Evolutionary conservation across 2,329 filamentous ascomycete species (phyloP), one percentile per base, ranked within the genome.

Genomic region (Exophiala sideris): DNA sequence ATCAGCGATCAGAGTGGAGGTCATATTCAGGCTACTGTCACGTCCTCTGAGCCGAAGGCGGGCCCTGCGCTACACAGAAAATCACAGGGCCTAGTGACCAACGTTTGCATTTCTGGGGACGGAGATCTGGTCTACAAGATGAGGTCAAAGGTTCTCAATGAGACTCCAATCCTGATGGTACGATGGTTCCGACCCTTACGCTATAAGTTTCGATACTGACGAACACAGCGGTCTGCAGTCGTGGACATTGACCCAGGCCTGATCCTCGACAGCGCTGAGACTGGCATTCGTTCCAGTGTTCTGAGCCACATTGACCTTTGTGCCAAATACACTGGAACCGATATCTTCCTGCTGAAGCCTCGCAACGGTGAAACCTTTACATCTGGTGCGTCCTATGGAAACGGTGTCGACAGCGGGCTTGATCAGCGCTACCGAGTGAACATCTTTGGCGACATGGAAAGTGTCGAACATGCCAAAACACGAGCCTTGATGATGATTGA

Each of bases 401-500:
- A 90, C 66, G 84, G 84, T 35, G 86, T 94, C 66, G 86, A 94
- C 66, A 88, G 88, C 63, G 87, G 89, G 65, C 77, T 86, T 65
- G 91, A 96, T 70, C 89, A 94, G 71, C 85, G 92, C 64, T 91
- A 95, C 77, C 86, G 92, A 68, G 87, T 96, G 57, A 88, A 90
- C 64, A 95, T 99, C 61, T 99, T 94, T 66, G 92, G 94, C 50
- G 94, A 99, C 69, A 87, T 94, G 72, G 85, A 97, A 74, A 96
- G 91, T 62, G 88, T 90, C 24, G 94, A 99, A 72, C 92, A 97
- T 73, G 94, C 94, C 51, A 99, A 99, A 79, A 96, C 92, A 14
- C 84, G 94, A 62, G 86, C 96, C 38, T 77, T 99, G 70, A 95
- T 97, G 71, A 94, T 96, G 79, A 97, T 99, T 68, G 94, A 99